Evolutionary conservation across 352 stramenopile species (phyloP), one percentile per base, ranked within the genome.

Genomic region (Phytopythium oedochilum): DNA sequence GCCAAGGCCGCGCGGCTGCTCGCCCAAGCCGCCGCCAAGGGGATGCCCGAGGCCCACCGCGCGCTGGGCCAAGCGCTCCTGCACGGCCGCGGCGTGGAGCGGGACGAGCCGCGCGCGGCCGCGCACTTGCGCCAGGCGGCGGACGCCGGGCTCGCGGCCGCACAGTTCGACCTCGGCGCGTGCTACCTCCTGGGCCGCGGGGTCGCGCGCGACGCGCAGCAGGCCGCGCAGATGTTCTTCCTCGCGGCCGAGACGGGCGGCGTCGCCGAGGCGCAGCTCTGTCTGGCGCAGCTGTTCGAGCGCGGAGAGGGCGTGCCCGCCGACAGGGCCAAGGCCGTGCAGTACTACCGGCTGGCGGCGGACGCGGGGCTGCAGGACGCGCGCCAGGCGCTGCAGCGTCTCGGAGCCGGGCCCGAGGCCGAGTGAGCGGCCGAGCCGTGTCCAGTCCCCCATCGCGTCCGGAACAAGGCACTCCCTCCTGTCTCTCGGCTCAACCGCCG

Each of bases 81-180:
- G 5, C 55, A 75, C 18, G 83, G 79, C 2, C 60, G 57, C 7
- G 72, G 77, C 20, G 57, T 68, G 4, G 48, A 59, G 1, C 34
- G 63, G 17, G 61, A 79, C 55, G 60, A 60, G 0, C 46, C 64
- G 35, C 65, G 71, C 20, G 83, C 81, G 2, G 70, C 73, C 8
- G 48, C 52, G n/a, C 71, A 86, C 59, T 88, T 92, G 48, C 74
- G 70, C 15, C 66, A 62, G 3, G 84, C 84, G 11, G 84, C 84
- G 10, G 78, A 88, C 31, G 70, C 71, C 35, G 80, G 84, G 18
- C 65, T 86, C 35, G 64, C 73, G 10, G 52, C 62, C 25, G 83
- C 84, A 23, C 81, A 91, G 59, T 94, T 94, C 60, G 79, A 92
- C 57, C 45, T 94, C 1, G 84, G 80, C n/a, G 82, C 80, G 31